Base-by-base conservation (phyloP, 2,329 filamentous ascomycete species). In the Aspergillus ochraceus region DNA sequence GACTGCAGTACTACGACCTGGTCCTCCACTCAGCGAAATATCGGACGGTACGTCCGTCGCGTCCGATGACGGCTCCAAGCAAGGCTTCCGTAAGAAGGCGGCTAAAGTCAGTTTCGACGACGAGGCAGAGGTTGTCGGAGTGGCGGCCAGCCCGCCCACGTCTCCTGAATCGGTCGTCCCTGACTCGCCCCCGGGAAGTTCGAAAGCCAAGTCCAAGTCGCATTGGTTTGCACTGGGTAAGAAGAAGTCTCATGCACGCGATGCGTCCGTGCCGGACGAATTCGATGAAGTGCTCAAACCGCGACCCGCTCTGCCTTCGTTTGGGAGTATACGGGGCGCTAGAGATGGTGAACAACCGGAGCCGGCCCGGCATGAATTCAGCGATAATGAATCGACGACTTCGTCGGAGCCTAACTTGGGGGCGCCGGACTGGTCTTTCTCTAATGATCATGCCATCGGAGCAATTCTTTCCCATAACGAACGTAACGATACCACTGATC, bases 21-120 rank as follows among this genome's bases (percentile, higher is more conserved):
- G 66, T 49, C 74, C 73, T 32, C 73, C 80, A 6, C 70, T 79
- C 1, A 85, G 83, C 63, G 85, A 87, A 60, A 74, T 81, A 1
- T 87, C 85, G 1, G 85, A 87, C 62, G 83, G 76, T 0, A 79
- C 80, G 4, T 88, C 85, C 6, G 70, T 76, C 19, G 73, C 72
- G 42, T 81, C 80, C 3, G 77, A 79, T 46, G 80, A 82, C 50
- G 77, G 77, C 10, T 66, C 62, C 24, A 74, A 72, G 39, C 46
- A 72, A 17, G 71, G 67, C 20, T 76, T 76, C 60, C 84, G 80
- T 64, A 87, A 83, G 72, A 85, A 83, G 69, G 74, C 74, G 30
- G 79, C 79, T 3, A 80, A 85, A 55, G 86, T 88, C 55, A 97
- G 92, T 76, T 97, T 88, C 65, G 85, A 87, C 58, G 84, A 86